These are phyloP conservation scores for Globisporangium cederbergense DNA, from an alignment of 352 stramenopile genomes.

Conservation along the genomic window DNA sequence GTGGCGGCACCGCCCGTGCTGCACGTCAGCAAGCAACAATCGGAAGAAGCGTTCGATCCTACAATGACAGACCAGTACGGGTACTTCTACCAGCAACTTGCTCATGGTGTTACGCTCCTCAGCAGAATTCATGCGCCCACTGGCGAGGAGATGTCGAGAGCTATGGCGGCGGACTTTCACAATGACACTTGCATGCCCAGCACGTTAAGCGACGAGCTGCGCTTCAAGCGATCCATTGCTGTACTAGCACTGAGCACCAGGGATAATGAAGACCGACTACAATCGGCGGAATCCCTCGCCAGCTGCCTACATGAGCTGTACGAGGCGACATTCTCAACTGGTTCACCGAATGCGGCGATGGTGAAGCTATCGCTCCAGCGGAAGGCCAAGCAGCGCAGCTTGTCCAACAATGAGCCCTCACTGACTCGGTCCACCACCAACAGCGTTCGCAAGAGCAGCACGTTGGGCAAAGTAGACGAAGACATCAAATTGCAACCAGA, in stretches of 20 bases:
- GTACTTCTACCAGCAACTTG: conserved; percentile 6
- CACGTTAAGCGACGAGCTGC: not conserved
- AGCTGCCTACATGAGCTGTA: not conserved
- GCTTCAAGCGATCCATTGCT: not conserved
- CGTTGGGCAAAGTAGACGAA: not conserved
- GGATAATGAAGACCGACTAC: not conserved
- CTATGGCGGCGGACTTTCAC: not conserved
- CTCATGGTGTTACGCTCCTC: not conserved
- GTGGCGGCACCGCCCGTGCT: not conserved
- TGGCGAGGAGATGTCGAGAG: not conserved
- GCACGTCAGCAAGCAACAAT: not conserved
- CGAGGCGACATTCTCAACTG: not conserved
- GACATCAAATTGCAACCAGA: not conserved
- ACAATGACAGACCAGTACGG: not conserved
- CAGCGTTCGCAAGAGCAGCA: not conserved
- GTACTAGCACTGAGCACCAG: not conserved
- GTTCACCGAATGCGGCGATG: too few relatives aligned
- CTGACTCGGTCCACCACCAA: not conserved
- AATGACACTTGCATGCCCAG: not conserved
- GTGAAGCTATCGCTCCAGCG: not conserved
- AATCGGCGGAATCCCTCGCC: not conserved
- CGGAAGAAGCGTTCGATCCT: not conserved
- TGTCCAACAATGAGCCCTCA: conserved; percentile 1
- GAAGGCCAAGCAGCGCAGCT: conserved; percentile 5
- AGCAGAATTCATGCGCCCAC: not conserved